Evolutionary conservation across 148 eudicot species (phyloP).

Genomic region (Polygonum maritimum): DNA sequence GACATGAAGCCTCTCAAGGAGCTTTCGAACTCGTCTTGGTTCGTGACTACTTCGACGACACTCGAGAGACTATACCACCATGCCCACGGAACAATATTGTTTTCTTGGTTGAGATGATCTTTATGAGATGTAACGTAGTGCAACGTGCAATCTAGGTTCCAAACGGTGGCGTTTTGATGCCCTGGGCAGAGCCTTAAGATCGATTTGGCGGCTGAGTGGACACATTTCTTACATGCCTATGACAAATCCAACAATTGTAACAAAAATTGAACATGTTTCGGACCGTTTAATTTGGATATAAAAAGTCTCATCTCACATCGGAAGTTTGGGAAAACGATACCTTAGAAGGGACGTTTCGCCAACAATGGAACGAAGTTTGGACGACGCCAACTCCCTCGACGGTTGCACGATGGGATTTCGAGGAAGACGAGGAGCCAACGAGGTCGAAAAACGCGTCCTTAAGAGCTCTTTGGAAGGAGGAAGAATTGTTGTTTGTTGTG

Average conservation of each 20-base stretch:
- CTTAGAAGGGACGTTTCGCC: slow-evolving; percentile 7
- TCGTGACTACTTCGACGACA: not conserved
- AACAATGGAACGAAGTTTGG: not conserved
- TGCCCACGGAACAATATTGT: not conserved
- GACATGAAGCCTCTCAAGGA: not conserved
- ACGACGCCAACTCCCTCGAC: not conserved
- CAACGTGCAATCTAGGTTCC: slow-evolving; percentile 4
- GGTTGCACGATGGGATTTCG: not conserved
- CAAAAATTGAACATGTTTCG: no score
- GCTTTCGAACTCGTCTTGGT: not conserved
- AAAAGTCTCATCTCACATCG: no score
- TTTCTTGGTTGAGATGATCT: not conserved
- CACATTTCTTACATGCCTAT: slow-evolving; percentile 7
- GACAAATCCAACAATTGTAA: not conserved
- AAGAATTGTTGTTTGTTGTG: not conserved
- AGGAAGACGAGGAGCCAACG: not conserved
- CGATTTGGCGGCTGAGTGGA: not conserved
- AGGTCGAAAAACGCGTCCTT: not conserved
- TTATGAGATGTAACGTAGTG: not conserved
- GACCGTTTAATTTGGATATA: no score
- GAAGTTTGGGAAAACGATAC: not conserved
- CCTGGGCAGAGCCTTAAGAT: not conserved
- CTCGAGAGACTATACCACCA: slow-evolving; percentile 3
- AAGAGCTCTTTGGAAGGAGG: not conserved
- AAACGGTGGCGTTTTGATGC: slow-evolving; percentile 4